These are phyloP conservation scores for Xylaria curta DNA, from an alignment of 495 filamentous ascomycete species.

Conservation along the genomic window DNA sequence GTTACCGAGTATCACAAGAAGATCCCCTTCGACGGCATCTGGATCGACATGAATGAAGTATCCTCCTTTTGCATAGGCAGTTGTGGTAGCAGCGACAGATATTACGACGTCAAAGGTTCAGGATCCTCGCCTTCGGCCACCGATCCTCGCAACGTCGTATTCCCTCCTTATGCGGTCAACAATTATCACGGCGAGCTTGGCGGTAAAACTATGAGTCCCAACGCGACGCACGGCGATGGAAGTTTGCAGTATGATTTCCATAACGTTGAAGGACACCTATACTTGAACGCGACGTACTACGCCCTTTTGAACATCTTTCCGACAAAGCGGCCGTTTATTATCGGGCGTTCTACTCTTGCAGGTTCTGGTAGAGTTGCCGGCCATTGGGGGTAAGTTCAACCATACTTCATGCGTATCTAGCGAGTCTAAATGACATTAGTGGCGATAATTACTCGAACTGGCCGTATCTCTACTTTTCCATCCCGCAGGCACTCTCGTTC, in stretches of 20 bases:
- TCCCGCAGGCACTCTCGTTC: conserved; percentile 81
- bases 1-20: conserved; percentile 65
- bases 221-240: conserved; percentile 78
- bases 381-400: conserved; percentile 70
- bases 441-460: conserved; percentile 79
- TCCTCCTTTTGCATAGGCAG: conserved; percentile 84
- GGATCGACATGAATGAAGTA: conserved; percentile 89
- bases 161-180: conserved; percentile 84
- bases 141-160: conserved; percentile 74
- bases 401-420: background rate
- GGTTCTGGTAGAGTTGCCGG: conserved; percentile 82
- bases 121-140: conserved; percentile 64
- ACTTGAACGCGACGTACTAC: conserved; percentile 80
- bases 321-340: conserved; percentile 80
- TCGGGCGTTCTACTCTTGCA: conserved; percentile 82
- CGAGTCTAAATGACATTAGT: conserved; percentile 26
- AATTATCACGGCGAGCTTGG: conserved; percentile 78
- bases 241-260: conserved; percentile 81
- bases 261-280: conserved; percentile 76
- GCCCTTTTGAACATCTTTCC: conserved; percentile 68
- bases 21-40: conserved; percentile 79
- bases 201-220: conserved; percentile 75
- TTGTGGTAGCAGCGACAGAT: conserved; percentile 73
- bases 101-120: conserved; percentile 64
- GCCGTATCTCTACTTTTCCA: conserved; percentile 75